These are phyloP conservation scores for Ceratobasidium sp. DNA, from an alignment of 1,284 basidiomycete species.

Conservation along the genomic window DNA sequence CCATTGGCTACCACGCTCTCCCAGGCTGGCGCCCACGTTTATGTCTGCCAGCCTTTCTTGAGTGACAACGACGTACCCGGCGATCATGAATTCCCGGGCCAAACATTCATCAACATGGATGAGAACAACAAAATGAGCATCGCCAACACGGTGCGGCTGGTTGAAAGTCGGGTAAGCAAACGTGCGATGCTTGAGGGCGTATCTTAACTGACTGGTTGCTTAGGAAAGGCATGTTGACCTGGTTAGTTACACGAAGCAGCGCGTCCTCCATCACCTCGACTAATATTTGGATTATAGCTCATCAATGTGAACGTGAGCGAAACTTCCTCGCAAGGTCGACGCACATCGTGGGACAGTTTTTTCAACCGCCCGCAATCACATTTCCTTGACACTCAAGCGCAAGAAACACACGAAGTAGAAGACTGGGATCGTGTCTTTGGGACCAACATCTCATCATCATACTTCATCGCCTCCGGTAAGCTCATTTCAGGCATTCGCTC, in stretches of 20 bases:
- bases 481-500: too few species aligned
- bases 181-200: neutral
- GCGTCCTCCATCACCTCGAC: neutral
- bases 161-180: constrained; percentile 24
- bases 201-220: neutral
- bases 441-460: constrained; percentile 37
- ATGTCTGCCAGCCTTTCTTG: constrained; percentile 37
- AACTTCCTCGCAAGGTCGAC: constrained; percentile 2
- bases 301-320: constrained; percentile 37
- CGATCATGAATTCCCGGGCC: constrained; percentile 30
- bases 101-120: constrained; percentile 37
- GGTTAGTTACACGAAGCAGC: neutral
- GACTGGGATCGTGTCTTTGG: constrained; percentile 40
- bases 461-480: constrained; percentile 41
- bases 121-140: constrained; percentile 38
- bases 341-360: constrained; percentile 38
- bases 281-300: constrained; percentile 4
- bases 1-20: constrained; percentile 22
- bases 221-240: constrained; percentile 33
- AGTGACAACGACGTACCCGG: constrained; percentile 37
- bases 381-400: constrained; percentile 1
- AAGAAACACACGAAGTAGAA: constrained; percentile 36
- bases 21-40: constrained; percentile 23
- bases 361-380: constrained; percentile 17
- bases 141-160: constrained; percentile 18